Evolutionary conservation across 768 basidiomycete genomes (phyloP), one percentile per base, ranked within the genome.

Genomic region (Steccherinum ochraceum): DNA sequence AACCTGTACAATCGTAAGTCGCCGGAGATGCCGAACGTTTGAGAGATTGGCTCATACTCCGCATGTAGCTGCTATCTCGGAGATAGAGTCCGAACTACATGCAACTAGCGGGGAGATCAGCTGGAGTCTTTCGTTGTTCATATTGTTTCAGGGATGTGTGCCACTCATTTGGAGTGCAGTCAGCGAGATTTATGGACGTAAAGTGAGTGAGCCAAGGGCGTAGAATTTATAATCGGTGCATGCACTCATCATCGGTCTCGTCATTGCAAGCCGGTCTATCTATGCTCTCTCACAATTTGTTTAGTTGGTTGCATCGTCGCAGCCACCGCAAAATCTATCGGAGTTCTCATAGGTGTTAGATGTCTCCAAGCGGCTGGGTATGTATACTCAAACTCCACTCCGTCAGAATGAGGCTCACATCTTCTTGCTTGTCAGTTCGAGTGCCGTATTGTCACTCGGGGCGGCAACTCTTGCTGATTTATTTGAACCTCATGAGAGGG

Each of bases 401-500:
- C 56, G n/a, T n/a, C n/a, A n/a, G n/a, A n/a, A 58, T 26, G 3
- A 23, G 27, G 39, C 21, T 46, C 46, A 46, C 40, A 16, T 44
- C 41, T 45, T 47, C 40, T 58, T 40, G 56, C 51, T 57, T 61
- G 50, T 52, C 52, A 84, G 81, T 42, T 83, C 82, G 3, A 79
- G 81, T 45, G 83, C 84, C 7, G 81, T 84, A 11, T 74, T 86
- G 40, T 63, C 83, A 0, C 80, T 90, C 49, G 90, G 89, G 3
- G 85, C 86, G 0, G 87, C 84, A 12, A 86, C 87, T 3, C 68
- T 91, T 2, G 86, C 86, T 1, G 88, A 90, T 61, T 83, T 90
- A 3, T 90, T 80, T 57, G 86, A 89, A 21, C 79, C 84, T 0
- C 71, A 74, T 11, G 84, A 89, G 61, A 74, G 89, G 46, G 90